Conservation (phyloP, 2,329 filamentous ascomycete genomes). For the Phyllosticta paracitricarpa region DNA sequence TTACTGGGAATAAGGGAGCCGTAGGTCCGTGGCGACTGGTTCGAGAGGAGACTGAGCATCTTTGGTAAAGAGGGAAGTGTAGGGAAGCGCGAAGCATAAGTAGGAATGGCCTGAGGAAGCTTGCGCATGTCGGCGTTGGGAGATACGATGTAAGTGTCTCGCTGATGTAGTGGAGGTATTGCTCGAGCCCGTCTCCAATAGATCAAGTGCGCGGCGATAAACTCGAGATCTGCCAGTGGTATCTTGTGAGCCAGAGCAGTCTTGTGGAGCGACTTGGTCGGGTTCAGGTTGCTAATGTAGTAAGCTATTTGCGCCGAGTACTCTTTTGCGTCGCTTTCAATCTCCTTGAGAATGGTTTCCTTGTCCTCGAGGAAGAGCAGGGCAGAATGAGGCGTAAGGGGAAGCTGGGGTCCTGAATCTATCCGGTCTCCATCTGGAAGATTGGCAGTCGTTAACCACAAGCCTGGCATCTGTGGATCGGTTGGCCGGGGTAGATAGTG, state of each 20-base stretch:
- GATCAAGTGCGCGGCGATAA: conserved; percentile 84
- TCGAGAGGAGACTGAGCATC: conserved; percentile 76
- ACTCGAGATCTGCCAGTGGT: conserved; percentile 68
- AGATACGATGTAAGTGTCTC: conserved; percentile 84
- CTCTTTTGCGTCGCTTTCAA: conserved; percentile 61
- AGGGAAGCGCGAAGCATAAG: conserved; percentile 72
- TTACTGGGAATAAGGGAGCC: conserved; percentile 77
- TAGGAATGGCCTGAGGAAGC: conserved; percentile 56
- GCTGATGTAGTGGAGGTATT: conserved; percentile 79
- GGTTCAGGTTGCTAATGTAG: conserved; percentile 49
- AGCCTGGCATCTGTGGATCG: conserved; percentile 59
- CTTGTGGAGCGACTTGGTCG: conserved; percentile 60
- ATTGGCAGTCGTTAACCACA: conserved; percentile 83
- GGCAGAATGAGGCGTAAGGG: conserved; percentile 67
- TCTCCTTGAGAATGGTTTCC: conserved; percentile 61
- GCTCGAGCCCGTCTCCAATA: conserved; percentile 92
- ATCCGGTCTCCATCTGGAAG: conserved; percentile 53
- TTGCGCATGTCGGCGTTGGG: conserved; percentile 74
- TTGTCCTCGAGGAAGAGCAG: conserved; percentile 78
- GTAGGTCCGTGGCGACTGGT: conserved; percentile 64
- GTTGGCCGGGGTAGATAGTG: conserved; percentile 61
- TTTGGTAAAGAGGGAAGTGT: conserved; percentile 73
- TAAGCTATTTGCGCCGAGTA: conserved; percentile 70
- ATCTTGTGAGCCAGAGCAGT: conserved; percentile 63
- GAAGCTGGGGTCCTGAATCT: conserved; percentile 44